Percentiles rank a stretch among this genome's conserved stretches.
Evolutionary conservation across 495 filamentous ascomycete species (phyloP).

Genomic region (Aspergillus campestris): DNA sequence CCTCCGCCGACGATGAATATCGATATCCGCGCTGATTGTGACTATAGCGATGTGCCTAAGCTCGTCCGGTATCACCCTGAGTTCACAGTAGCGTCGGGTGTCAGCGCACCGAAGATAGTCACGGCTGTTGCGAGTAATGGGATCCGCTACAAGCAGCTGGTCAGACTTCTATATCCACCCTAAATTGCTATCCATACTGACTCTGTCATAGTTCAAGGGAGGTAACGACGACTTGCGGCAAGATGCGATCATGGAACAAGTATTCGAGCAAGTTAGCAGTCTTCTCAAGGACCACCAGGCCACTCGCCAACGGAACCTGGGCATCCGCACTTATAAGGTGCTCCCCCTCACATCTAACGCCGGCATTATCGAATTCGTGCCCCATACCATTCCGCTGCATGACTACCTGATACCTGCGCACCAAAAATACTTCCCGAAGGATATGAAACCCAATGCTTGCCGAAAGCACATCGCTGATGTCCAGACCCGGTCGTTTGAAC

Average conservation of each 20-base stretch:
- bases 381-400: constrained; percentile 80
- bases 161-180: constrained; percentile 25
- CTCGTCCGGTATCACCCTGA: constrained; percentile 58
- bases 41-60: constrained; percentile 69
- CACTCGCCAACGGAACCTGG: constrained; percentile 79
- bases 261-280: constrained; percentile 90
- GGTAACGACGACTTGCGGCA: constrained; percentile 95
- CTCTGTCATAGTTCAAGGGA: constrained; percentile 61
- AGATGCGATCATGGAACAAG: constrained; percentile 99
- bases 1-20: constrained; percentile 89
- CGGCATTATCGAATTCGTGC: constrained; percentile 96
- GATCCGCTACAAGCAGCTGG: constrained; percentile 72
- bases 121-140: constrained; percentile 71
- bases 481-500: constrained; percentile 55
- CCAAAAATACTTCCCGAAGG: constrained; percentile 73
- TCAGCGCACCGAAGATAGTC: constrained; percentile 88
- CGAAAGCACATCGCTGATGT: constrained; percentile 69
- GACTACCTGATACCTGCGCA: constrained; percentile 90
- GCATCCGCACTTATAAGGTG: constrained; percentile 92
- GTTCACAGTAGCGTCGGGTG: constrained; percentile 79
- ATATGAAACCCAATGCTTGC: constrained; percentile 64
- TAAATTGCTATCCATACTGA: constrained; percentile 1
- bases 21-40: constrained; percentile 56
- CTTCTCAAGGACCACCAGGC: constrained; percentile 76
- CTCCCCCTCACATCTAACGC: constrained; percentile 73